Conservation (phyloP, 768 basidiomycete species). For the Tricholoma saponaceum region DNA sequence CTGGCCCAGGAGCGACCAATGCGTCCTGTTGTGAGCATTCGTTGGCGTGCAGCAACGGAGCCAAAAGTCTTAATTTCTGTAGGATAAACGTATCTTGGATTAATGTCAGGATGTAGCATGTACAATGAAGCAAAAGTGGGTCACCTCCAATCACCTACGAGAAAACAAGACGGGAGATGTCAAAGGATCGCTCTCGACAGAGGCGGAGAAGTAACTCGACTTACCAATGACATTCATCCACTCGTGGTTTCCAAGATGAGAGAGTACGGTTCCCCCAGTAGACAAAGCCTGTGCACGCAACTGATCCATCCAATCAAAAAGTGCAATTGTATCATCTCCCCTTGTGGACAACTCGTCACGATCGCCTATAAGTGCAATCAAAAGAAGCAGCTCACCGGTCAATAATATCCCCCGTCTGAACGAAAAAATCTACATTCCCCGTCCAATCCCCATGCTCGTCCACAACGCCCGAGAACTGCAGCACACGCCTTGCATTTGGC, state of each 20-base stretch:
- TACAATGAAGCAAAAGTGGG: constrained; percentile 2
- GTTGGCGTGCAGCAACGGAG: constrained; percentile 62
- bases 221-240: constrained; percentile 88
- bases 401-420: constrained; percentile 96
- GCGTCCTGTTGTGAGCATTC: constrained; percentile 67
- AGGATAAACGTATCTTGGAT: constrained; percentile 73
- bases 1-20: constrained; percentile 80
- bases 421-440: constrained; percentile 78
- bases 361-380: neutral
- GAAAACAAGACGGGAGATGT: neutral
- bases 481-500: constrained; percentile 71
- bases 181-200: too few relatives aligned
- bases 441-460: constrained; percentile 76
- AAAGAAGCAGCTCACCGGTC: constrained; percentile 55
- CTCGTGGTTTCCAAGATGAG: constrained; percentile 92
- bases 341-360: constrained; percentile 33
- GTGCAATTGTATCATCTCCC: constrained; percentile 84
- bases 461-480: constrained; percentile 76
- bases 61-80: constrained; percentile 85
- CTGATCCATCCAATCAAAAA: constrained; percentile 82
- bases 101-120: neutral
- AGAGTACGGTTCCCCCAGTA: constrained; percentile 69
- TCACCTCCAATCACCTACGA: constrained; percentile 91
- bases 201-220: constrained; percentile 13
- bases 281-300: constrained; percentile 71